These are phyloP conservation scores for Candida dajiaensis DNA, from an alignment of 805 yeast species.

Conservation along the genomic window DNA sequence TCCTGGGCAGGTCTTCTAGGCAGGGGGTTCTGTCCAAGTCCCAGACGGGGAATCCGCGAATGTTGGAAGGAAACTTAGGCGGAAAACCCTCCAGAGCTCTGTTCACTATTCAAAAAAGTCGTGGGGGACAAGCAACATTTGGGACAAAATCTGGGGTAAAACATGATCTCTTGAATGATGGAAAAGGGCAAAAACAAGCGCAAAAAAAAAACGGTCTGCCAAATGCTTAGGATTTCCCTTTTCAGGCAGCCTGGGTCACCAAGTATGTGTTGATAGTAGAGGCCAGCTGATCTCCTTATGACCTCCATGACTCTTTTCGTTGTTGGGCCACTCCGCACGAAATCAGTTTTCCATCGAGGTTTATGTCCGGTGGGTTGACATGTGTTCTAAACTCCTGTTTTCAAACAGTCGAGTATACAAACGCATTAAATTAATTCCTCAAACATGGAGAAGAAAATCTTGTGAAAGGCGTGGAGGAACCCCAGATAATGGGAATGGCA, in stretches of 20 bases:
- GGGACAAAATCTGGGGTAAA: slow-evolving; percentile 7
- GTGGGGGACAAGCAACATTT: neutral
- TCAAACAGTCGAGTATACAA: no score
- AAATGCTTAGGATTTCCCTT: neutral
- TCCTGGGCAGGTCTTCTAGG: neutral
- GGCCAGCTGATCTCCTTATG: no score
- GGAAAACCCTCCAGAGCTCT: neutral
- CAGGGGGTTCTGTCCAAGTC: neutral
- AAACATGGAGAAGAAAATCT: no score
- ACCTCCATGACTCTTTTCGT: neutral
- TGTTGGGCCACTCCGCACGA: neutral
- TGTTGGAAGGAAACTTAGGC: no score
- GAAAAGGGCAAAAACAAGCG: neutral
- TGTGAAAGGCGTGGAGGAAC: neutral
- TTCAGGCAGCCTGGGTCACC: no score
- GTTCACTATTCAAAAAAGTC: no score
- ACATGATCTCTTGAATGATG: neutral
- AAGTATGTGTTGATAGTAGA: no score
- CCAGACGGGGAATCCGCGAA: no score
- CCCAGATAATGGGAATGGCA: no score
- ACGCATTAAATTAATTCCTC: no score
- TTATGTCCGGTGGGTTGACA: neutral
- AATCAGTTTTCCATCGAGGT: neutral
- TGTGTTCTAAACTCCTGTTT: neutral
- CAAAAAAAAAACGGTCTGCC: neutral